phyloP scores from a whole-genome alignment of 2,329 filamentous ascomycete species.

The Apiospora arundinis region DNA sequence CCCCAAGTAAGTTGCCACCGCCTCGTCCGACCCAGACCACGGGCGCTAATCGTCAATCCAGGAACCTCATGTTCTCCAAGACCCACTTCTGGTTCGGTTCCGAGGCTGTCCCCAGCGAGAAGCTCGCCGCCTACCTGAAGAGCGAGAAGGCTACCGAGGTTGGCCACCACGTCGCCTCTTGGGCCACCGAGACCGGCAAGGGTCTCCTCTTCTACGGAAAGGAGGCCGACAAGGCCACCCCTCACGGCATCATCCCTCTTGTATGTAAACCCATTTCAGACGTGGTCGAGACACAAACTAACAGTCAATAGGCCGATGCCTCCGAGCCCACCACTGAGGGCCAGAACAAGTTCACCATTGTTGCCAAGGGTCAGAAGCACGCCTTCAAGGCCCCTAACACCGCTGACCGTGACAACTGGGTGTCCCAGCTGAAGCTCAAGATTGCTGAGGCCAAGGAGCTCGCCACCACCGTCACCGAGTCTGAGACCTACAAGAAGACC shows the following conservation, averaged over 20 bases:
- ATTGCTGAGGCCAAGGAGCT: conserved; percentile 84
- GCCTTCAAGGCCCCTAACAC: conserved; percentile 81
- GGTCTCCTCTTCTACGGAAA: conserved; percentile 92
- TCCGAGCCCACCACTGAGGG: conserved; percentile 79
- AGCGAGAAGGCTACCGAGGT: conserved; percentile 81
- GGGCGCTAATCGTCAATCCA: conserved; percentile 43
- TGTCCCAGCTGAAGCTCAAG: conserved; percentile 82
- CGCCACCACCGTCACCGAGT: conserved; percentile 73
- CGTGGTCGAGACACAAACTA: conserved; percentile 35
- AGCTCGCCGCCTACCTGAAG: conserved; percentile 79
- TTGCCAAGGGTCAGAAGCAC: conserved; percentile 88
- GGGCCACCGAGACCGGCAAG: conserved; percentile 93
- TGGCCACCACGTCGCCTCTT: conserved; percentile 81
- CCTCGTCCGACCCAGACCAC: background rate
- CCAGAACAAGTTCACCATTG: conserved; percentile 83
- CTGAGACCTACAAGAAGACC: conserved; percentile 87
- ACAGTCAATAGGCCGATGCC: conserved; percentile 56
- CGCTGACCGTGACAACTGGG: conserved; percentile 91
- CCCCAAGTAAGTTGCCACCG: conserved; percentile 74
- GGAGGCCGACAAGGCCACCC: conserved; percentile 81
- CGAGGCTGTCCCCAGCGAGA: conserved; percentile 75
- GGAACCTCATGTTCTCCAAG: conserved; percentile 89
- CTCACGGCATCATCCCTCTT: conserved; percentile 83
- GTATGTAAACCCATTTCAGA: conserved; percentile 57
- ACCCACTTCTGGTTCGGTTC: conserved; percentile 89